Evolutionary conservation across 305 asterid genomes (phyloP).

Genomic region (Solanum hybrid): DNA sequence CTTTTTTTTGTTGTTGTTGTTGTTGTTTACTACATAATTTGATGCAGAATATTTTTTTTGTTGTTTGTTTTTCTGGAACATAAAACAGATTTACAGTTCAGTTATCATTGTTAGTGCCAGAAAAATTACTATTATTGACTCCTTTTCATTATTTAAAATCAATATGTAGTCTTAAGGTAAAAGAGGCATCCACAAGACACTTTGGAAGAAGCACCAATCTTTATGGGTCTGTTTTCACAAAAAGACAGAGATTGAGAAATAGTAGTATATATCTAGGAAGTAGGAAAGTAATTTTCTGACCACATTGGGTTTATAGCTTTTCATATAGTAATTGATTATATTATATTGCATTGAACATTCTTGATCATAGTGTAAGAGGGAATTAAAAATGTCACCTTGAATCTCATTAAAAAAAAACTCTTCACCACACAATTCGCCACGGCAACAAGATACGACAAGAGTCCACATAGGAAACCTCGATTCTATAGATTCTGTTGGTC

Average conservation of each 20-base stretch:
- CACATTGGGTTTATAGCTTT: constrained; percentile 23
- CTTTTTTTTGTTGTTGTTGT: not conserved
- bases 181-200: not conserved
- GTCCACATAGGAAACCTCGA: not conserved
- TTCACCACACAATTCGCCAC: constrained; percentile 9
- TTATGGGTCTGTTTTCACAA: not conserved
- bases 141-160: not conserved
- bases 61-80: not conserved
- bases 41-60: not conserved
- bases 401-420: not conserved
- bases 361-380: constrained; percentile 25
- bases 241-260: not conserved
- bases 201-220: not conserved
- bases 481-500: constrained; percentile 24
- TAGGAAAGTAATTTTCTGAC: constrained; percentile 13
- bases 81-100: not conserved
- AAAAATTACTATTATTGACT: not conserved
- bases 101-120: not conserved
- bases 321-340: constrained; percentile 4
- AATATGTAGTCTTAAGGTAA: not conserved
- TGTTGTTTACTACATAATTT: not conserved
- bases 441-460: constrained; percentile 15
- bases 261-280: not conserved
- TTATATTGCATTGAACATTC: constrained; percentile 28
- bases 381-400: not conserved